phyloP scores from a whole-genome alignment of 2,329 filamentous ascomycete species.

The Nothophoma quercina region DNA sequence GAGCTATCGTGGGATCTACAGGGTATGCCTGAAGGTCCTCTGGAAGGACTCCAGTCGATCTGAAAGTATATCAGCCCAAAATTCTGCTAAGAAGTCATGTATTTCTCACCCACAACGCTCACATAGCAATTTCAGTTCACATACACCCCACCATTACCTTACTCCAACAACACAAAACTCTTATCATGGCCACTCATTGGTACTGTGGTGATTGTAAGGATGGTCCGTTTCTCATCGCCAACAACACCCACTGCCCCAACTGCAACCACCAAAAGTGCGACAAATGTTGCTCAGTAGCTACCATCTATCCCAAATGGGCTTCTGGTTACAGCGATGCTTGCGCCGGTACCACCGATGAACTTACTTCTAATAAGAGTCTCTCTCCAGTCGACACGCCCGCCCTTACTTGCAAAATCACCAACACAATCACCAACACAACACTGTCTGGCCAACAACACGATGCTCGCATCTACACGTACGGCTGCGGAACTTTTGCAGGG shows the following conservation, averaged over 20 bases:
- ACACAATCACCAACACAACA: not conserved
- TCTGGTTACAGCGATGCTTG: not conserved
- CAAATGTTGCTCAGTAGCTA: not conserved
- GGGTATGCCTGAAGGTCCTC: too few relatives aligned
- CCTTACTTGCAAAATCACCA: too few relatives aligned
- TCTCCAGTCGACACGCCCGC: too few relatives aligned
- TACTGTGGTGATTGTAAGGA: not conserved
- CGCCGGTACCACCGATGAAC: not conserved
- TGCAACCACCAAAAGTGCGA: not conserved
- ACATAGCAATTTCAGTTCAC: too few relatives aligned
- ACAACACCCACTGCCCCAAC: not conserved
- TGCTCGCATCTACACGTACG: not conserved
- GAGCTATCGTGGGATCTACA: too few relatives aligned
- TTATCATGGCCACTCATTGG: not conserved
- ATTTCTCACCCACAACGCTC: not conserved
- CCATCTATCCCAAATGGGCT: not conserved
- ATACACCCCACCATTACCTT: too few relatives aligned
- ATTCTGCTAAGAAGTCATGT: too few relatives aligned
- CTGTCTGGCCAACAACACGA: not conserved
- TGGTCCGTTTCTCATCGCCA: not conserved
- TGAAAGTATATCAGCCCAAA: too few relatives aligned
- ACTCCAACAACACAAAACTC: too few relatives aligned
- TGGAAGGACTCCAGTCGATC: not conserved
- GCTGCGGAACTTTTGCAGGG: not conserved
- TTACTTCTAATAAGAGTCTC: not conserved